A percentile compares a stretch with the other conserved stretches of the same genome.
Conservation (phyloP, 352 stramenopile genomes). For the Pythium aristosporum region DNA sequence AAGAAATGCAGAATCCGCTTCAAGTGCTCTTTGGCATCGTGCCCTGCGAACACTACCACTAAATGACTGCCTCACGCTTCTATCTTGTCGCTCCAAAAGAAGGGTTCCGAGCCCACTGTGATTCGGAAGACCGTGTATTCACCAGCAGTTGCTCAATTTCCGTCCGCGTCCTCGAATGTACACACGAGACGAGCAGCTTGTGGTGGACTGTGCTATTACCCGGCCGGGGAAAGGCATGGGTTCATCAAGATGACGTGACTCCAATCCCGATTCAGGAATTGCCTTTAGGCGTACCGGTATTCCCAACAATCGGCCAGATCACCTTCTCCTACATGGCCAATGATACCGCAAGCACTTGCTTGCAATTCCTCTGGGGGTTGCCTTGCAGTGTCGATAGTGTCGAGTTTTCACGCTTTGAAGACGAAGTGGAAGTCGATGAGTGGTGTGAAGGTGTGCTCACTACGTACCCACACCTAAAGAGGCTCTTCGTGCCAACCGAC, state of each 20-base stretch:
- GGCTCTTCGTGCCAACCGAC: no score
- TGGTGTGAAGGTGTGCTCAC: no score
- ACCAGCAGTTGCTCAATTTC: not conserved
- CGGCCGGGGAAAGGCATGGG: not conserved
- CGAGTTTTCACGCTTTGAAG: no score
- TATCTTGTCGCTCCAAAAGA: not conserved
- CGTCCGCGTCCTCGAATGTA: not conserved
- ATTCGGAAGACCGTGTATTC: not conserved
- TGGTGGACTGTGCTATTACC: not conserved
- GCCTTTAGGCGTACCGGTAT: not conserved
- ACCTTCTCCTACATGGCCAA: not conserved
- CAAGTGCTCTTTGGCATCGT: no score
- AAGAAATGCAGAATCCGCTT: not conserved
- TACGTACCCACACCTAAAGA: no score
- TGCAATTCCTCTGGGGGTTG: no score
- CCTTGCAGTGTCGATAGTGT: no score
- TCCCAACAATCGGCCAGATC: not conserved
- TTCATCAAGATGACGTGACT: not conserved
- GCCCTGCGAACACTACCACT: no score
- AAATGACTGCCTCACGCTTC: not conserved
- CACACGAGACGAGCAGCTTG: not conserved
- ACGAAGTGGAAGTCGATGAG: no score
- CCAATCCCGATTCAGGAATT: no score
- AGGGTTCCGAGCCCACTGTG: not conserved
- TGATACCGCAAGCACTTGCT: no score